Conservation (phyloP, 139 green algal genomes). For the Edaphochlamys debaryana region DNA sequence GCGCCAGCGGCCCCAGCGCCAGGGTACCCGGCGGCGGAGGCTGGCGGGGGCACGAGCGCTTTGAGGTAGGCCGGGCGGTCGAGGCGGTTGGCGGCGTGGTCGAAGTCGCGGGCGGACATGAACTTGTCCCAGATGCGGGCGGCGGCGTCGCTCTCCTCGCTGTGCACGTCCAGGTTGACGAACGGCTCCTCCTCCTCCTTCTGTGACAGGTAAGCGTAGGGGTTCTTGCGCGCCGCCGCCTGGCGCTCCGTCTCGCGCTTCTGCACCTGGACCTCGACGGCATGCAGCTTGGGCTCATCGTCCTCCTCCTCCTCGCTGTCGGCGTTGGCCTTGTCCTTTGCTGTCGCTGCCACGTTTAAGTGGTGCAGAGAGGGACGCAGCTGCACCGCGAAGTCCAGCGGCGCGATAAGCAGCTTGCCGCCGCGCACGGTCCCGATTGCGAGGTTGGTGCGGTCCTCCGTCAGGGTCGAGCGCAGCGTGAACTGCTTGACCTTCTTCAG, state of each 20-base stretch:
- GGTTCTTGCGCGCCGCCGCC: constrained; percentile 51
- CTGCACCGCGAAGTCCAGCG: constrained; percentile 84
- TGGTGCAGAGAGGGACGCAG: constrained; percentile 81
- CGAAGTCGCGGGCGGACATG: constrained; percentile 35
- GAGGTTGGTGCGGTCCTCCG: constrained; percentile 58
- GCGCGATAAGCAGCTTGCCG: constrained; percentile 78
- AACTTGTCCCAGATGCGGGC: constrained; percentile 31
- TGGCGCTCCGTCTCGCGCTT: constrained; percentile 90
- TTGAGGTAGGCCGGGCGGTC: constrained; percentile 21
- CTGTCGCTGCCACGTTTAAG: constrained; percentile 57
- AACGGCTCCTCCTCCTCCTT: constrained; percentile 64
- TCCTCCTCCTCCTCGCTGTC: constrained; percentile 60
- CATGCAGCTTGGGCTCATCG: constrained; percentile 43
- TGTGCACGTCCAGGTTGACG: constrained; percentile 40
- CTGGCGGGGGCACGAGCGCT: constrained; percentile 14
- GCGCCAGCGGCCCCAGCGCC: neutral
- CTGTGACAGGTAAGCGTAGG: constrained; percentile 54
- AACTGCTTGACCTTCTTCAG: constrained; percentile 54
- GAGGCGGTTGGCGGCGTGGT: constrained; percentile 7
- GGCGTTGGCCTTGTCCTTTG: neutral
- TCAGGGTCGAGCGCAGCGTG: constrained; percentile 62
- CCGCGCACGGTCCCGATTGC: constrained; percentile 71
- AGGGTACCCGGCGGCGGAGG: neutral
- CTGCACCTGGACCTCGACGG: constrained; percentile 69
- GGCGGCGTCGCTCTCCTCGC: constrained; percentile 22